Evolutionary conservation across 164 flowering plant genomes (phyloP), one percentile per base, ranked within the genome.

Genomic region (Warburgia ugandensis): DNA sequence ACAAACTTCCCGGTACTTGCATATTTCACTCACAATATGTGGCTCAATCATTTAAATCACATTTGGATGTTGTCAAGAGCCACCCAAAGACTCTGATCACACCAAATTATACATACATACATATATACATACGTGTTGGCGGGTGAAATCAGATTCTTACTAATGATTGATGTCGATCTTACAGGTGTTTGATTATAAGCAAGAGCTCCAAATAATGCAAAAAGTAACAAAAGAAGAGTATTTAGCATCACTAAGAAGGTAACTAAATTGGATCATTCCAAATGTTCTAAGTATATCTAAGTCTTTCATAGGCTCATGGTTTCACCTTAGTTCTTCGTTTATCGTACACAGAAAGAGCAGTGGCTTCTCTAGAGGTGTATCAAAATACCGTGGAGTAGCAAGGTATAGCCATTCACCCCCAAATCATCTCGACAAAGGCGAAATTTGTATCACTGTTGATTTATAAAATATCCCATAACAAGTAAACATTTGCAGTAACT

Each of bases 311-410:
- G 22, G 5, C 21, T 25, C 19, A 6, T 17, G 28, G 29, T 29
- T 27, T 29, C 23, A 8, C 10, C 9, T 19, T 4, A 20, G 4
- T 9, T 51, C 39, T 25, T n/a, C 25, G 16, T 47, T 5, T 29
- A n/a, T 2, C 64, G 23, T 40, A 38, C 40, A 20, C 48, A 79
- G 81, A 64, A 75, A 76, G 53, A 80, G 82, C 69, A 80, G 76
- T 59, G 86, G 86, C 37, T 80, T 77, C 63, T 80, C 86, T 7
- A 69, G 86, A 67, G 86, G 86, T 29, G 77, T 72, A 32, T 80
- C 83, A 33, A 77, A 68, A 65, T 80, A 75, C 48, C 71, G 80
- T 52, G 86, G 80, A 54, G 86, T 77, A 23, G 80, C 83, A 45
- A 72, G 73, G 79, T 72, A 60, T 13, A 25, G 4, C 20, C 19